Evolutionary conservation across 805 yeast species (phyloP).

Genomic region (Starmera caribaea): DNA sequence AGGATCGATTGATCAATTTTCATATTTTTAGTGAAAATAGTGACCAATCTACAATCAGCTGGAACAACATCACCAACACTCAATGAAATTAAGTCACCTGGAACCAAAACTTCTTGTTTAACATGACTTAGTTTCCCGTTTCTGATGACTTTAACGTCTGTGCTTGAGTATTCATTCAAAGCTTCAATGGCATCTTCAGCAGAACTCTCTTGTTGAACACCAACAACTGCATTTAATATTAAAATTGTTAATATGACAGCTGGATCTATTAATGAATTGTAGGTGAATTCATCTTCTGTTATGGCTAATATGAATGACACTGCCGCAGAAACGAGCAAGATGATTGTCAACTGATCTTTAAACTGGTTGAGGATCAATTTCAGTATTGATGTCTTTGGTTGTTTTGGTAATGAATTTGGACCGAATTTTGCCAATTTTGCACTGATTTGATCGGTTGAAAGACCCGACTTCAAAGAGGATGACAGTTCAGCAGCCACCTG

Average conservation of each 20-base stretch:
- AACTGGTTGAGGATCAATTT: conserved; percentile 26
- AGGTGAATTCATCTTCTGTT: conserved; percentile 20
- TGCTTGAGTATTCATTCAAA: conserved; percentile 33
- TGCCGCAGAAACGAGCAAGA: conserved; percentile 23
- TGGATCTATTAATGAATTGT: conserved; percentile 25
- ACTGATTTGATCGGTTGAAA: conserved; percentile 7
- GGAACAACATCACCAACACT: conserved; percentile 34
- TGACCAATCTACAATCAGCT: conserved; percentile 36
- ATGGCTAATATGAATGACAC: conserved; percentile 24
- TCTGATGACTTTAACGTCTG: conserved; percentile 36
- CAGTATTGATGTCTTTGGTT: conserved; percentile 25
- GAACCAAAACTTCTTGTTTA: conserved; percentile 32
- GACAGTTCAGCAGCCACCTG: conserved; percentile 8
- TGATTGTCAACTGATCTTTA: conserved; percentile 25
- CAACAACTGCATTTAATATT: conserved; percentile 35
- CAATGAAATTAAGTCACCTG: conserved; percentile 35
- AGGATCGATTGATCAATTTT: conserved; percentile 36
- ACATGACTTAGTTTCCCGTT: conserved; percentile 31
- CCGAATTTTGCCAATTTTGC: conserved; percentile 12
- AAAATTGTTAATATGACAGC: conserved; percentile 37
- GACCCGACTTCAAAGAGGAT: conserved; percentile 8
- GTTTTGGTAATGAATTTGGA: conserved; percentile 24
- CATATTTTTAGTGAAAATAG: conserved; percentile 28
- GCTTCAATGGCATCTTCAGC: conserved; percentile 45
- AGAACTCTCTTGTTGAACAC: conserved; percentile 39